phyloP scores from a whole-genome alignment of 2,329 filamentous ascomycete genomes.

The Triangularia setosa region DNA sequence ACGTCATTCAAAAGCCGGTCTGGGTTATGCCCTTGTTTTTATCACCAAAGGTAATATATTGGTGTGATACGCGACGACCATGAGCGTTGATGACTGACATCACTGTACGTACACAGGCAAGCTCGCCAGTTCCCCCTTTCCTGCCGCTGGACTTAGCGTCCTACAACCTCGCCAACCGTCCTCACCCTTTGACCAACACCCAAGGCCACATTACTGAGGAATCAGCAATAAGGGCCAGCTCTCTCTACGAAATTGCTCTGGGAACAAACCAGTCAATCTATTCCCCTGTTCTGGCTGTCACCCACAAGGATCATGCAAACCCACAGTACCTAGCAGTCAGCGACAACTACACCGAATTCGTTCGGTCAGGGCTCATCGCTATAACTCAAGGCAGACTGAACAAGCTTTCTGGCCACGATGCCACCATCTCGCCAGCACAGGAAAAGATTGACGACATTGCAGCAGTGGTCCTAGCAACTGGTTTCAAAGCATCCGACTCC shows the following conservation, averaged over 20 bases:
- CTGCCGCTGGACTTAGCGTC: slow-evolving; percentile 69
- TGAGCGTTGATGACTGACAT: slow-evolving; percentile 4
- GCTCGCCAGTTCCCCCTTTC: slow-evolving; percentile 53
- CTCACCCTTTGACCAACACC: slow-evolving; percentile 54
- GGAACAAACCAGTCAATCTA: slow-evolving; percentile 54
- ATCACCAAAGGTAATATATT: slow-evolving; percentile 37
- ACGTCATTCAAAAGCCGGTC: slow-evolving; percentile 64
- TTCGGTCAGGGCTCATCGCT: slow-evolving; percentile 59
- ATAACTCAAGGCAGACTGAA: slow-evolving; percentile 47
- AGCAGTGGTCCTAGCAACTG: slow-evolving; percentile 70
- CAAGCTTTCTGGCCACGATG: slow-evolving; percentile 35
- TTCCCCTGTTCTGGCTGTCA: slow-evolving; percentile 40
- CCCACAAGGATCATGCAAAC: slow-evolving; percentile 38
- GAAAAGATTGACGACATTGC: slow-evolving; percentile 52
- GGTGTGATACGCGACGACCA: slow-evolving; percentile 22
- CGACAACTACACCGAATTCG: slow-evolving; percentile 70
- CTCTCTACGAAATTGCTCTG: slow-evolving; percentile 44
- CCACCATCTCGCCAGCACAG: slow-evolving; percentile 30
- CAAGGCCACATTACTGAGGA: slow-evolving; percentile 62
- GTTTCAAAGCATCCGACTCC: slow-evolving; percentile 63
- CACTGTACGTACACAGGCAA: slow-evolving; percentile 33
- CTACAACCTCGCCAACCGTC: slow-evolving; percentile 64
- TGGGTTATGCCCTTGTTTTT: slow-evolving; percentile 66
- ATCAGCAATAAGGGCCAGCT: slow-evolving; percentile 51
- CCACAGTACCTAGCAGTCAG: slow-evolving; percentile 66